A percentile compares a stretch with the other conserved stretches of the same genome.
These are phyloP conservation scores for Ustilago sp. DNA, from an alignment of 1,284 basidiomycete species.

Conservation along the genomic window DNA sequence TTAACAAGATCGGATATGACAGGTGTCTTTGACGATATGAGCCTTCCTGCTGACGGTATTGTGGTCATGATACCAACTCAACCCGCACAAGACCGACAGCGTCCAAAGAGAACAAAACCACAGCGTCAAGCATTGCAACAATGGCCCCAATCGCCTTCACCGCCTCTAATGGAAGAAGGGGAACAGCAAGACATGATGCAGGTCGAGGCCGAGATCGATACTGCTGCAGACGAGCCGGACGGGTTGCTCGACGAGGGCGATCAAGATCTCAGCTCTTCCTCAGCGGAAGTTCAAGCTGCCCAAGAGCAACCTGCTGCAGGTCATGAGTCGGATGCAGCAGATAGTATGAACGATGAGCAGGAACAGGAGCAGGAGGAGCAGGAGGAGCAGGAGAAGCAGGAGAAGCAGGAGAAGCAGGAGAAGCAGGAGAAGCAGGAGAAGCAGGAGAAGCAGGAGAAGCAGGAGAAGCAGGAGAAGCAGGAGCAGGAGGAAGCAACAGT, in stretches of 20 bases:
- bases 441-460: too few species aligned
- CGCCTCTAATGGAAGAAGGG: slow-evolving; percentile 34
- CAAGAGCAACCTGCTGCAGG: background rate
- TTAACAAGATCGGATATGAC: background rate
- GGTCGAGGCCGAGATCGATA: slow-evolving; percentile 19
- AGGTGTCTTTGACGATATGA: background rate
- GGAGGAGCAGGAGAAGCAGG: too few species aligned
- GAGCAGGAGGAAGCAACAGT: background rate
- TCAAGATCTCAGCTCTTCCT: background rate
- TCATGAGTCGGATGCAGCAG: background rate
- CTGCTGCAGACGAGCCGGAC: background rate
- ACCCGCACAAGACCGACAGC: background rate
- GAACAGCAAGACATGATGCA: slow-evolving; percentile 30
- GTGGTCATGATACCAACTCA: slow-evolving; percentile 24
- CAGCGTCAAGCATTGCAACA: background rate
- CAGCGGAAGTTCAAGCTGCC: background rate
- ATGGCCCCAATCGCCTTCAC: slow-evolving; percentile 21
- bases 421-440: too few species aligned
- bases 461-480: too few species aligned
- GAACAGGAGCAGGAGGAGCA: too few species aligned
- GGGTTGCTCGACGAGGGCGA: background rate
- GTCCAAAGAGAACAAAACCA: background rate
- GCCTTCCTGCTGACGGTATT: slow-evolving; percentile 24
- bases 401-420: too few species aligned
- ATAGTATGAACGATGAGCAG: background rate